phyloP scores from a whole-genome alignment of 371 early-diverging fungal genomes.

The Mortierella sp. region DNA sequence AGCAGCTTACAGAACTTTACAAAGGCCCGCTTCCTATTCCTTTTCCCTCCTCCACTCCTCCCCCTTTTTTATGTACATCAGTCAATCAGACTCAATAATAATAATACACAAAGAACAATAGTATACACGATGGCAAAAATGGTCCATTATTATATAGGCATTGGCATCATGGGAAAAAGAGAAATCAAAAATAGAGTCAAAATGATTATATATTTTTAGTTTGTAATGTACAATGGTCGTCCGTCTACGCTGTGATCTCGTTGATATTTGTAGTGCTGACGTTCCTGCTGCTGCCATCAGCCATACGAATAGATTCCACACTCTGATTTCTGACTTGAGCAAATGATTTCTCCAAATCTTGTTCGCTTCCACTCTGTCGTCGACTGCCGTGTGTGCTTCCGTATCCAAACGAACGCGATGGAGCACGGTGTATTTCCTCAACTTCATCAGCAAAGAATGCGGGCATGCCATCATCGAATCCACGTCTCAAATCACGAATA shows the following conservation, averaged over 20 bases:
- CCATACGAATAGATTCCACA: constrained; percentile 23
- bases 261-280: constrained; percentile 25
- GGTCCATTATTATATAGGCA: too few relatives aligned
- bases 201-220: not conserved
- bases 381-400: constrained; percentile 10
- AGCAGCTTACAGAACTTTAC: too few relatives aligned
- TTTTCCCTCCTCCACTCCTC: not conserved
- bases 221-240: not conserved
- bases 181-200: not conserved
- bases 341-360: constrained; percentile 14
- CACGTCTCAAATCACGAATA: constrained; percentile 21
- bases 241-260: constrained; percentile 18
- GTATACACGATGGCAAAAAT: not conserved
- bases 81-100: too few relatives aligned
- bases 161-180: not conserved
- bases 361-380: constrained; percentile 21
- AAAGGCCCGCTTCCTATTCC: not conserved
- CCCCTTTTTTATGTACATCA: too few relatives aligned
- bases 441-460: constrained; percentile 45
- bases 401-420: constrained; percentile 7
- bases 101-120: too few relatives aligned
- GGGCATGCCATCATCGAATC: constrained; percentile 51
- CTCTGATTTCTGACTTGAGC: not conserved
- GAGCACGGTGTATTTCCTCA: not conserved
- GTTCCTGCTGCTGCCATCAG: constrained; percentile 26